A percentile compares a stretch with the other conserved stretches of the same genome.
Evolutionary conservation across 148 eudicot genomes (phyloP).

Genomic region (Cornus florida): DNA sequence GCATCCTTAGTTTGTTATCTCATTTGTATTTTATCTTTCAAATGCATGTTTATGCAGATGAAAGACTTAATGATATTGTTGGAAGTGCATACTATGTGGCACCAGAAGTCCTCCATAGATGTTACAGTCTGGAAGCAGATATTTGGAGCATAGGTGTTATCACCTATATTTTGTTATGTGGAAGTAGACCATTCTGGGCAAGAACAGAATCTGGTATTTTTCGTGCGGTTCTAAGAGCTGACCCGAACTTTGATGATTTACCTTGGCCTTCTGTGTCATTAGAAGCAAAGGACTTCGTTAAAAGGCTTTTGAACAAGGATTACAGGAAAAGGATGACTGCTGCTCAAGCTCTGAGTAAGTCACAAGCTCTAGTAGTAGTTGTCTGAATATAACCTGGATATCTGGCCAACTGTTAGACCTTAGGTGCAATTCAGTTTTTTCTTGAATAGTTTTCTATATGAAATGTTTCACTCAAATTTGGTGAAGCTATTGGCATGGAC

Average conservation of each 20-base stretch:
- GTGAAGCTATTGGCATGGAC: too few species aligned
- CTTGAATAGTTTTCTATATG: too few species aligned
- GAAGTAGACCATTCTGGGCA: slow-evolving; percentile 76
- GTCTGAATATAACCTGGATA: neutral
- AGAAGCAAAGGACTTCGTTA: slow-evolving; percentile 68
- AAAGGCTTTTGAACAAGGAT: slow-evolving; percentile 65
- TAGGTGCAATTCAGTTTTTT: too few species aligned
- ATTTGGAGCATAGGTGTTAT: slow-evolving; percentile 74
- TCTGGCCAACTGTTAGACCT: neutral
- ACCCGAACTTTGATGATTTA: slow-evolving; percentile 60
- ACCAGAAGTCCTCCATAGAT: slow-evolving; percentile 71
- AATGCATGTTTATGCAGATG: slow-evolving; percentile 36
- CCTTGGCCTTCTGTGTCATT: slow-evolving; percentile 63
- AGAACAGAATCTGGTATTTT: slow-evolving; percentile 72
- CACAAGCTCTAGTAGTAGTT: neutral
- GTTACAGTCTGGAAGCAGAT: slow-evolving; percentile 66
- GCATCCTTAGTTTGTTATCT: neutral
- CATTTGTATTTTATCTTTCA: neutral
- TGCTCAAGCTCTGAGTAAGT: slow-evolving; percentile 62
- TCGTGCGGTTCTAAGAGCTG: slow-evolving; percentile 64
- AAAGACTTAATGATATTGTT: slow-evolving; percentile 68
- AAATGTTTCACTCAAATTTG: too few species aligned
- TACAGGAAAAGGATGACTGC: slow-evolving; percentile 73
- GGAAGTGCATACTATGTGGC: slow-evolving; percentile 78
- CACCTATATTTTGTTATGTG: slow-evolving; percentile 64